Conservation (phyloP, 2,329 filamentous ascomycete genomes). For the Sporothrix curviconia region DNA sequence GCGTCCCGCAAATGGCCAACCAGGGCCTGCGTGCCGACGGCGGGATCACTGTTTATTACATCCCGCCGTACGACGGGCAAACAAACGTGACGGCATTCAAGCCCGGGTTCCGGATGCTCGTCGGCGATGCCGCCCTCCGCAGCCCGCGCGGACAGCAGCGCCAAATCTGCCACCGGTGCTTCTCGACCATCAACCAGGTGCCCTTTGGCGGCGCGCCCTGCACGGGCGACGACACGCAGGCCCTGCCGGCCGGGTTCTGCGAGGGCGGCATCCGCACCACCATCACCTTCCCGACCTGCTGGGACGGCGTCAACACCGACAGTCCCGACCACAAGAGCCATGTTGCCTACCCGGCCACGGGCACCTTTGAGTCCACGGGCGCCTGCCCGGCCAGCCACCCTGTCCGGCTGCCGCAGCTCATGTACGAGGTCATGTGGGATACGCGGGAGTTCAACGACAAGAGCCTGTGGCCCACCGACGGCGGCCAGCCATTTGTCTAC, state of each 20-base stretch:
- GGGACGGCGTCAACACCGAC: conserved; percentile 39
- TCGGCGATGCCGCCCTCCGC: conserved; percentile 26
- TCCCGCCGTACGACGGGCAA: conserved; percentile 32
- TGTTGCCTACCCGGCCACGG: conserved; percentile 14
- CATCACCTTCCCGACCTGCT: conserved; percentile 36
- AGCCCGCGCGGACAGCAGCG: conserved; percentile 19
- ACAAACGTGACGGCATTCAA: conserved; percentile 38
- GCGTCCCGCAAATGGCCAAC: conserved; percentile 18
- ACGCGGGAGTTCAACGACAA: conserved; percentile 29
- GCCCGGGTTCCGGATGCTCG: conserved; percentile 35
- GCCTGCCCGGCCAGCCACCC: conserved; percentile 20
- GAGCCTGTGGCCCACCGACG: conserved; percentile 30
- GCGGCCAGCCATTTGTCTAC: conserved; percentile 27
- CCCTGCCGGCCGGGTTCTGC: conserved; percentile 32
- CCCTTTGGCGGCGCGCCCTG: conserved; percentile 23
- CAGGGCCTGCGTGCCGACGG: conserved; percentile 7
- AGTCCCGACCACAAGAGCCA: conserved; percentile 34
- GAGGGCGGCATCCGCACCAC: conserved; percentile 36
- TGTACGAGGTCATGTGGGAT: conserved; percentile 23
- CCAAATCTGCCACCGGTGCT: conserved; percentile 25
- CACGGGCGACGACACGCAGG: conserved; percentile 28
- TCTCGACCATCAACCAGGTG: conserved; percentile 21
- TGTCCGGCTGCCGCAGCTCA: conserved; percentile 22
- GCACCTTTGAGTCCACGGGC: conserved; percentile 21
- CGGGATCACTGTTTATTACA: conserved; percentile 36